Percentiles rank a stretch among this genome's conserved stretches.
Evolutionary conservation across 148 eudicot species (phyloP).

Genomic region (Pouteria glomerata): DNA sequence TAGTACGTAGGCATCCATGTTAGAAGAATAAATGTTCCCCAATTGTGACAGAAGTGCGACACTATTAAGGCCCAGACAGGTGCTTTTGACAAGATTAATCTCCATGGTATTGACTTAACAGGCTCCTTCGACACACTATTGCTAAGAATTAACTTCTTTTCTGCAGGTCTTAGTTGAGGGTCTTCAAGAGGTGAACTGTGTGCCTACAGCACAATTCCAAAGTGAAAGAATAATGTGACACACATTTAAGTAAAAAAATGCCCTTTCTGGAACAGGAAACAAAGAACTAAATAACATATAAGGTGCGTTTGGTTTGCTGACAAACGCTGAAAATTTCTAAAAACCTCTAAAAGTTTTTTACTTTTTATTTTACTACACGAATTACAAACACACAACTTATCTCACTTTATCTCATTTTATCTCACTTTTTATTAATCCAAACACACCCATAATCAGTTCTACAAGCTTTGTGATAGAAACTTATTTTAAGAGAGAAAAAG

Average conservation of each 20-base stretch:
- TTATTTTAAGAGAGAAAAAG: background rate
- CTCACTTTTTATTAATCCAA: too few species aligned
- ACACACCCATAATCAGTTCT: too few species aligned
- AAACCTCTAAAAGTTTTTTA: too few species aligned
- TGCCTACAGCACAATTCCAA: slow-evolving; percentile 42
- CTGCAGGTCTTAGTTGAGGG: slow-evolving; percentile 63
- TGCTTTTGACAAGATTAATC: slow-evolving; percentile 63
- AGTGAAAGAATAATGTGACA: background rate
- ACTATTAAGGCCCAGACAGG: slow-evolving; percentile 98
- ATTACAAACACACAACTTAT: too few species aligned
- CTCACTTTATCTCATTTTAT: too few species aligned
- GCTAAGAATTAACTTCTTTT: slow-evolving; percentile 68
- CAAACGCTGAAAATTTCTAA: too few species aligned
- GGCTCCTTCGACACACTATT: slow-evolving; percentile 59
- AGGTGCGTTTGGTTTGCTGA: too few species aligned
- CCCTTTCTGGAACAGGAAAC: background rate
- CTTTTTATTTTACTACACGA: too few species aligned
- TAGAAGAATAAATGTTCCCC: slow-evolving; percentile 94
- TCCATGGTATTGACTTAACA: slow-evolving; percentile 79
- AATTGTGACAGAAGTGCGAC: slow-evolving; percentile 95
- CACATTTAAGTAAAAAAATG: background rate
- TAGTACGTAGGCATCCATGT: slow-evolving; percentile 99
- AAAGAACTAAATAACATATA: background rate
- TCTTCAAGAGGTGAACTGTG: slow-evolving; percentile 88
- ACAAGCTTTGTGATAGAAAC: background rate